Conservation (phyloP, 345 rosid genomes). For the Linum tenue region DNA sequence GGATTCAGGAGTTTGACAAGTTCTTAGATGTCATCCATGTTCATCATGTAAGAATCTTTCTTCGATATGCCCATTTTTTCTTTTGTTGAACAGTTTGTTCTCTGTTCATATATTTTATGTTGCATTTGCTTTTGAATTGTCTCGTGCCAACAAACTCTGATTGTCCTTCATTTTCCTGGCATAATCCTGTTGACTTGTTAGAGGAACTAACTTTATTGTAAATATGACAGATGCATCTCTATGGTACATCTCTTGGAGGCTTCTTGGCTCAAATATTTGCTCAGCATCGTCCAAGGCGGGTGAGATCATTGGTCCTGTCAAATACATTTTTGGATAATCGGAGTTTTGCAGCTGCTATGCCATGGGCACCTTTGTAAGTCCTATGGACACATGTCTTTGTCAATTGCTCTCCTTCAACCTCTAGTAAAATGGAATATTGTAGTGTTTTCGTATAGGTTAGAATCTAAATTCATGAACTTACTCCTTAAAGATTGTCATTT, state of each 20-base stretch:
- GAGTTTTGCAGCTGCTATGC: constrained; percentile 89
- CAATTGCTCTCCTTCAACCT: no score
- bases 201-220: constrained; percentile 16
- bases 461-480: no score
- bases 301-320: constrained; percentile 82
- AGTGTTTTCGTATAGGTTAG: no score
- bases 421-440: no score
- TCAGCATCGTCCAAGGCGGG: constrained; percentile 94
- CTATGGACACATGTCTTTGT: neutral
- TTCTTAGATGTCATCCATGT: constrained; percentile 91
- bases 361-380: constrained; percentile 99
- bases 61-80: neutral
- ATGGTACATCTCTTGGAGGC: constrained; percentile 98
- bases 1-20: constrained; percentile 98
- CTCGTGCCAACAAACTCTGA: neutral
- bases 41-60: constrained; percentile 69
- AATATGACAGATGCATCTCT: constrained; percentile 70
- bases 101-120: neutral
- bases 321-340: constrained; percentile 83
- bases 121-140: neutral
- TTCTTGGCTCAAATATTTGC: constrained; percentile 97
- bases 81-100: neutral
- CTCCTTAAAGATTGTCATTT: no score
- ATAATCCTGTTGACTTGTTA: neutral
- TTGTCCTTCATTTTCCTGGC: neutral